Evolutionary conservation across 2,329 filamentous ascomycete genomes (phyloP), one percentile per base, ranked within the genome.

Genomic region (Stemphylium vesicarium): DNA sequence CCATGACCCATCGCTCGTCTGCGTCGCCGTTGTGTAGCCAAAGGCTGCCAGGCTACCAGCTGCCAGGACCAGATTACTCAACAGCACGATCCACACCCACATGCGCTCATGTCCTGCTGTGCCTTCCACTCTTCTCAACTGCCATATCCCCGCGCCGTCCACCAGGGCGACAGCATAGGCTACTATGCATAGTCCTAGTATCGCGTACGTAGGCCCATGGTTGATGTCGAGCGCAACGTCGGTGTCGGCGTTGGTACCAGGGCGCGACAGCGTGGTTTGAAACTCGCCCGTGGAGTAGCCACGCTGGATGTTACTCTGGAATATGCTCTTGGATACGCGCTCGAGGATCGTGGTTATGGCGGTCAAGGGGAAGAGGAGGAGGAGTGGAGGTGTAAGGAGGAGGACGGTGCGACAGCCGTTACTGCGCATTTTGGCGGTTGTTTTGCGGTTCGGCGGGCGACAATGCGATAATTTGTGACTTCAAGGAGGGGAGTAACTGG

Each of bases 51-150:
- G 42, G 31, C 62, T 63, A 4, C 57, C 57, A 2, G 48, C 67
- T 1, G 57, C 36, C 41, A 63, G 44, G 0, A 63, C 15, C 9
- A 66, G 9, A 31, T 66, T 68, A 26, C 53, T 40, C 4, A 65
- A 10, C 1, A 69, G n/a, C n/a, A 64, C 40, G 4, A 53, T 35
- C 70, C 71, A 73, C 7, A 54, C 60, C 71, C 71, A 73, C 10
- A 45, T 29, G 24, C 69, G 52, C 52, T 71, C 64, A 46, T 62
- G 57, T 12, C 50, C 24, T 22, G 56, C 54, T 13, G 54, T 65
- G 20, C 69, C 71, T 43, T 72, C 59, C 2, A 69, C 55, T 12
- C 61, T 61, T n/a, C 64, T 53, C 53, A 73, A 43, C 38, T 73
- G 70, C 70, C 69, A 73, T 42, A 69, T 64, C 0, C 63, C 70